A percentile compares a stretch with the other conserved stretches of the same genome.
Evolutionary conservation across 257 asterid genomes (phyloP).

Genomic region (Solanum piurae): DNA sequence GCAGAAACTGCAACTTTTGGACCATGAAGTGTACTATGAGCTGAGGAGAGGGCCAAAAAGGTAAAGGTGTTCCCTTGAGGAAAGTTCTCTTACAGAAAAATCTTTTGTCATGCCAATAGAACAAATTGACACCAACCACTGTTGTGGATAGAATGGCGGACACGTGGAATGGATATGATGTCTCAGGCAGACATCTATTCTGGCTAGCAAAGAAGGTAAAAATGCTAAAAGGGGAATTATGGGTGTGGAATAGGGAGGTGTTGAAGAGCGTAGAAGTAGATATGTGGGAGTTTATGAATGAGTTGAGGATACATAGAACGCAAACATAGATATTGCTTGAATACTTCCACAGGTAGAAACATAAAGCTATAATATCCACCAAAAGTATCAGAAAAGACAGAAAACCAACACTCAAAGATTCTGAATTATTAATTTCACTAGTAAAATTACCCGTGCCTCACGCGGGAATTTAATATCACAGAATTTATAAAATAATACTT

Average conservation of each 20-base stretch:
- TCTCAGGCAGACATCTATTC: neutral
- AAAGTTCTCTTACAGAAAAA: neutral
- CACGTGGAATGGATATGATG: neutral
- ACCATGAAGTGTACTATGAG: neutral
- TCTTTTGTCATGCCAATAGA: neutral
- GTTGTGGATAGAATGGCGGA: neutral
- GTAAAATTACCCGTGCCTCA: neutral
- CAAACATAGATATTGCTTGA: neutral
- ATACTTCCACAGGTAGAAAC: neutral
- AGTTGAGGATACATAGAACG: neutral
- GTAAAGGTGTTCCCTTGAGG: neutral
- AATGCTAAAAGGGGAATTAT: neutral
- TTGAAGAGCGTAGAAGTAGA: neutral
- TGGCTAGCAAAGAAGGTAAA: neutral
- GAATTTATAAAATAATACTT: neutral
- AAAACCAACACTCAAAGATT: neutral
- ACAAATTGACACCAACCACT: neutral
- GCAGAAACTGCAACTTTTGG: neutral
- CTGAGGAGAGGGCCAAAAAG: neutral
- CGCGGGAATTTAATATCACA: neutral
- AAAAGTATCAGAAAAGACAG: neutral
- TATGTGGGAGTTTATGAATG: neutral
- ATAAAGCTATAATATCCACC: neutral
- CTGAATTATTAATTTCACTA: neutral
- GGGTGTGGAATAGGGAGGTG: neutral